phyloP scores from a whole-genome alignment of 2,329 filamentous ascomycete genomes.

The Coniella vitis region DNA sequence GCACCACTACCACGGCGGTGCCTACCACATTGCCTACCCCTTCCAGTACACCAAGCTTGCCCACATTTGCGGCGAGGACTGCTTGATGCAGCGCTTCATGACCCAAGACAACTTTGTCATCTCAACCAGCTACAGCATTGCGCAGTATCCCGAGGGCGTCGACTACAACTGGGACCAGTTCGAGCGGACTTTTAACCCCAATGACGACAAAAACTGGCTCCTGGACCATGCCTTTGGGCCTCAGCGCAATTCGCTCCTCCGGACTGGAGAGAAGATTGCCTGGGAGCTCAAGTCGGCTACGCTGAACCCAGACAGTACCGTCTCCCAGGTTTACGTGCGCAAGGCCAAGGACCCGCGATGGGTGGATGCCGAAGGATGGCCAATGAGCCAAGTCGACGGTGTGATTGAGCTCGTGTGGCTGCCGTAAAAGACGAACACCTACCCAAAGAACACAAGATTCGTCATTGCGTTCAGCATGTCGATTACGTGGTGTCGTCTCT shows the following conservation, averaged over 20 bases:
- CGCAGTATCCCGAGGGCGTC: conserved; percentile 47
- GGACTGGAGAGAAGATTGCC: conserved; percentile 26
- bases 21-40: conserved; percentile 49
- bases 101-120: conserved; percentile 47
- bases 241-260: conserved; percentile 23
- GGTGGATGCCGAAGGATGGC: conserved; percentile 37
- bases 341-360: conserved; percentile 47
- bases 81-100: conserved; percentile 52
- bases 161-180: conserved; percentile 28
- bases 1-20: conserved; percentile 57
- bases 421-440: conserved; percentile 25
- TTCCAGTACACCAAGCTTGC: conserved; percentile 51
- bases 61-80: conserved; percentile 54
- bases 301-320: conserved; percentile 40
- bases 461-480: neutral
- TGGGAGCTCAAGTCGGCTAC: conserved; percentile 45
- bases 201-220: conserved; percentile 27
- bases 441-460: neutral
- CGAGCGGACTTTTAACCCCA: conserved; percentile 26
- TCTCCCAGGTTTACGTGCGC: conserved; percentile 47
- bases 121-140: conserved; percentile 53
- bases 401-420: conserved; percentile 53
- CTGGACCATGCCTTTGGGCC: conserved; percentile 26
- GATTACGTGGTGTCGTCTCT: neutral
- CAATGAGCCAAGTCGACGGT: conserved; percentile 48